These are phyloP conservation scores for Globomyces pollinis-pini DNA, from an alignment of 192 early-diverging fungal genomes.

Conservation along the genomic window DNA sequence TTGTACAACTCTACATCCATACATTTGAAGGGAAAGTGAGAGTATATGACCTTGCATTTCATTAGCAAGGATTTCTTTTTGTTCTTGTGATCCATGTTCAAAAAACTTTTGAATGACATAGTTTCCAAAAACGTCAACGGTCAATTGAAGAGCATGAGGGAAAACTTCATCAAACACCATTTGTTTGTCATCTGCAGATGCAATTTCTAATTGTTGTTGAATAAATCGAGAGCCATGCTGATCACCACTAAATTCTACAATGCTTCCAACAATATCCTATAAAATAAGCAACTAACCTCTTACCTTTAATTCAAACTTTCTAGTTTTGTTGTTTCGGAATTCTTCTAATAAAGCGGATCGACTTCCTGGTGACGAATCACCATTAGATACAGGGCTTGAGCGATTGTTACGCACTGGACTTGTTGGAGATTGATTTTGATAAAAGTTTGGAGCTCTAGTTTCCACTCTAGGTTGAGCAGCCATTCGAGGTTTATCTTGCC, in stretches of 20 bases:
- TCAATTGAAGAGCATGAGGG: slow-evolving; percentile 82
- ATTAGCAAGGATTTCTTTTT: slow-evolving; percentile 85
- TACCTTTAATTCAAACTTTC: slow-evolving; percentile 90
- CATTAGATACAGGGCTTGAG: background rate
- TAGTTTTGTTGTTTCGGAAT: slow-evolving; percentile 95
- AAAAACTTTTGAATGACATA: slow-evolving; percentile 99
- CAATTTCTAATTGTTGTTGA: slow-evolving; percentile 95
- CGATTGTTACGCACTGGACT: background rate
- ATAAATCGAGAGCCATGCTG: slow-evolving; percentile 98
- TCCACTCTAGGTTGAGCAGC: slow-evolving; percentile 21
- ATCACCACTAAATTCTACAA: slow-evolving; percentile 98
- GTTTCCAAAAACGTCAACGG: slow-evolving; percentile 99
- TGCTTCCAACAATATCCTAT: slow-evolving; percentile 83
- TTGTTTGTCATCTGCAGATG: slow-evolving; percentile 88
- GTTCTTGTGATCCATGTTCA: slow-evolving; percentile 75
- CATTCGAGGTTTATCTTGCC: slow-evolving; percentile 10
- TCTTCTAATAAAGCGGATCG: slow-evolving; percentile 89
- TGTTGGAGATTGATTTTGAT: slow-evolving; percentile 5
- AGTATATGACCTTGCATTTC: slow-evolving; percentile 96
- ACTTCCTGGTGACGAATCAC: slow-evolving; percentile 13
- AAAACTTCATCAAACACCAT: slow-evolving; percentile 94
- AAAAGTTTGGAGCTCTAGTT: slow-evolving; percentile 12
- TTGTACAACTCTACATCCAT: slow-evolving; percentile 98
- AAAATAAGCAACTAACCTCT: slow-evolving; percentile 11
- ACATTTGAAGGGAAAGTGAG: slow-evolving; percentile 95